Evolutionary conservation across 192 early-diverging fungal species (phyloP).

Genomic region (Coemansia sp.): DNA sequence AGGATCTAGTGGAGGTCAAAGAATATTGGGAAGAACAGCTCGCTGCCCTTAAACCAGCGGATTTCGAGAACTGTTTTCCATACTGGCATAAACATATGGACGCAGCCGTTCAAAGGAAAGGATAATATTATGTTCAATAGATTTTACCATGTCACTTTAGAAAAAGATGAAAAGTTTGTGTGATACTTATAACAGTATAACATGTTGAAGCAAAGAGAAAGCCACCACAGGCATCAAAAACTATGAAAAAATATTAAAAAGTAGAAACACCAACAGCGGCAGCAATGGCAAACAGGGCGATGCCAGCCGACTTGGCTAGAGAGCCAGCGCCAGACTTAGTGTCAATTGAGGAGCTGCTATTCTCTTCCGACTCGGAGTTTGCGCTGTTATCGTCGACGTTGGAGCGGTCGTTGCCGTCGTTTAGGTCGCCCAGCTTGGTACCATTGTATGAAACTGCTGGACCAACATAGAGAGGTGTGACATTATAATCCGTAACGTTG

Average conservation of each 20-base stretch:
- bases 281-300: conserved; percentile 2
- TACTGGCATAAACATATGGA: too few species aligned
- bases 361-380: conserved; percentile 7
- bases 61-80: too few species aligned
- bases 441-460: conserved; percentile 56
- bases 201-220: too few species aligned
- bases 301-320: conserved; percentile 18
- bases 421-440: conserved; percentile 46
- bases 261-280: conserved; percentile 2
- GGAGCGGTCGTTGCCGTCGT: conserved; percentile 51
- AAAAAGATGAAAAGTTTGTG: too few species aligned
- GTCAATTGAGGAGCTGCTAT: conserved; percentile 4
- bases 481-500: conserved; percentile 13
- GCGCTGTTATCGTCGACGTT: conserved; percentile 7
- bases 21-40: too few species aligned
- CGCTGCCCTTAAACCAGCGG: too few species aligned
- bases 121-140: too few species aligned
- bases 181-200: too few species aligned
- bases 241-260: neutral
- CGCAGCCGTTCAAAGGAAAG: too few species aligned
- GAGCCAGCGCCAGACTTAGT: conserved; percentile 3
- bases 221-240: neutral
- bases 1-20: too few species aligned
- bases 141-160: too few species aligned
- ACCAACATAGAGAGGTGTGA: conserved; percentile 40